phyloP scores from a whole-genome alignment of 1,139 yeast genomes.

The Yamadazyma taylorii region DNA sequence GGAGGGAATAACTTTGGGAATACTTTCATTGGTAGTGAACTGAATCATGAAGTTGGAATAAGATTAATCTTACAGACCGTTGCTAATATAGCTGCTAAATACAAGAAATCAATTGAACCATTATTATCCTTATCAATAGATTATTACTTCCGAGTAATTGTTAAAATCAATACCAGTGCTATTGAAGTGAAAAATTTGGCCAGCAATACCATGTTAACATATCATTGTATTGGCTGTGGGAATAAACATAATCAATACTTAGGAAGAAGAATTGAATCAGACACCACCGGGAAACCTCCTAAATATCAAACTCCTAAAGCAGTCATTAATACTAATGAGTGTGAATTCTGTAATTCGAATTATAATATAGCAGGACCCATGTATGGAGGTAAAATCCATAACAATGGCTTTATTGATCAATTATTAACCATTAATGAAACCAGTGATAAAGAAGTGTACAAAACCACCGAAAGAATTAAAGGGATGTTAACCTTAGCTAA shows the following conservation, averaged over 20 bases:
- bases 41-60: constrained; percentile 91
- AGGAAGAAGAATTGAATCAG: constrained; percentile 52
- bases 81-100: constrained; percentile 83
- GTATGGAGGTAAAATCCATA: constrained; percentile 86
- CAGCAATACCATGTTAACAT: constrained; percentile 73
- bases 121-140: constrained; percentile 82
- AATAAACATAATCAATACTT: constrained; percentile 68
- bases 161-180: constrained; percentile 76
- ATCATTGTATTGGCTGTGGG: constrained; percentile 88
- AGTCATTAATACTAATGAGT: constrained; percentile 47
- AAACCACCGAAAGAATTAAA: constrained; percentile 78
- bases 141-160: constrained; percentile 84
- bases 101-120: constrained; percentile 86
- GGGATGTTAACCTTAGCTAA: constrained; percentile 90
- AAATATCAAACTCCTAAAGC: constrained; percentile 40
- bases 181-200: constrained; percentile 73
- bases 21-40: constrained; percentile 71
- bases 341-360: constrained; percentile 68
- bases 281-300: constrained; percentile 17
- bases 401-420: constrained; percentile 60
- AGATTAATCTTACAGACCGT: constrained; percentile 78
- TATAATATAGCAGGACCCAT: constrained; percentile 92
- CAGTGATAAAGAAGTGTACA: constrained; percentile 56
- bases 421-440: constrained; percentile 56
- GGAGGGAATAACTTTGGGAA: constrained; percentile 77